Evolutionary conservation across 192 early-diverging fungal species (phyloP), one percentile per base, ranked within the genome.

Genomic region (Umbelopsis vinacea): DNA sequence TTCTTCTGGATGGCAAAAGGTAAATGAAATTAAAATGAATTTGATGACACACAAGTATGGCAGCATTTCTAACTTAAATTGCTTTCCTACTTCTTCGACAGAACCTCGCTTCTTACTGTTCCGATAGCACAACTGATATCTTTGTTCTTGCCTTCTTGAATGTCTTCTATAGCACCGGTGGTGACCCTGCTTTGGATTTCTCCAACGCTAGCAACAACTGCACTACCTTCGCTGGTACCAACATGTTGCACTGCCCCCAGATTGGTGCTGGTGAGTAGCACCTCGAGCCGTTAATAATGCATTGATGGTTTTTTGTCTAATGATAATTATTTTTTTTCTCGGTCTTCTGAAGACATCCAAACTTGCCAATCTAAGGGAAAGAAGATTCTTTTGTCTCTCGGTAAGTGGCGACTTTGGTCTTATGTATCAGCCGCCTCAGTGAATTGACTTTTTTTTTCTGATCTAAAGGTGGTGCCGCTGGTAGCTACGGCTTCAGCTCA

Each of bases 341-440:
- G 3, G 3, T 29, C 3, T 29, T 2, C 3, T 29, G 1, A 29
- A 71, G 92, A 90, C 6, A 89, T 96, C 21, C 77, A 84, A 53
- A 76, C 79, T 22, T 94, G 94, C 74, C 94, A 96, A 76, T 78
- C 69, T 4, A 80, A 85, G 69, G 93, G 93, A 24, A 93, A 93
- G 74, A 87, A 86, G 6, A 74, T 94, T 11, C 66, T 96, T 21
- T 78, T 96, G 11, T 91, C 91, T 7, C 79, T 96, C 24, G 57
- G 48, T 50, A 50, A n/a, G 48, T 50, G 5, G 2, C 6, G 14
- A 19, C n/a, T n/a, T 19, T 0, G 2, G 29, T 3, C n/a, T 50
- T 50, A 6, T 17, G 15, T 21, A 50, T 6, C 15, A 17, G 4
- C 5, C 4, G 6, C 48, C 7, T n/a, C 48, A 17, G 5, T 50